Percentiles rank a stretch among this genome's conserved stretches.
phyloP scores from a whole-genome alignment of 202 grass and related monocot genomes.

The Saccharum hybrid region DNA sequence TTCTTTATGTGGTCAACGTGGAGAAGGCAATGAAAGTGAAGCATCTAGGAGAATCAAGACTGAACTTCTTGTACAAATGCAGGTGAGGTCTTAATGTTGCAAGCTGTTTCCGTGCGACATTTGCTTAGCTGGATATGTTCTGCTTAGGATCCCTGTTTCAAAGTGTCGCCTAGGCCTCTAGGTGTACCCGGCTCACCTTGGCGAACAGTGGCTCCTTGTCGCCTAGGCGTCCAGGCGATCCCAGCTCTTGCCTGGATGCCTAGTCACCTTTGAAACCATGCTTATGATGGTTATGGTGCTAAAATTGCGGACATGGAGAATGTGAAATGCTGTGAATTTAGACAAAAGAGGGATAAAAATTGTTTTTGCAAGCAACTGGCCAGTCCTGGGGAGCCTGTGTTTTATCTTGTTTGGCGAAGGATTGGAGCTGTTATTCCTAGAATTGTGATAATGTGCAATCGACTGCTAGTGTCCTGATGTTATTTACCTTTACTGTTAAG shows the following conservation, averaged over 20 bases:
- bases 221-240: too few species aligned
- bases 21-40: slow-evolving; percentile 99
- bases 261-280: too few species aligned
- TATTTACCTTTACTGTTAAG: too few species aligned
- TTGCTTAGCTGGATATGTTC: neutral
- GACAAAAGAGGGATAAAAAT: neutral
- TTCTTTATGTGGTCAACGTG: slow-evolving; percentile 88
- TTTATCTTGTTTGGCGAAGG: neutral
- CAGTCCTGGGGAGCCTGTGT: neutral
- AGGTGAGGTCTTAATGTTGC: slow-evolving; percentile 52
- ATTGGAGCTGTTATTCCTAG: neutral
- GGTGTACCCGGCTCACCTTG: too few species aligned
- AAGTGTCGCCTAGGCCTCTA: too few species aligned
- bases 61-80: slow-evolving; percentile 99
- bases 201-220: too few species aligned
- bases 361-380: neutral
- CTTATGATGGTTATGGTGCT: neutral
- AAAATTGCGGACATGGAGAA: neutral
- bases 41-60: slow-evolving; percentile 98
- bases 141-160: slow-evolving; percentile 1
- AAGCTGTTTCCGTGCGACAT: slow-evolving; percentile 9
- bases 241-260: too few species aligned
- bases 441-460: too few species aligned
- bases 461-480: too few species aligned
- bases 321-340: neutral